Percentiles rank a stretch among this genome's conserved stretches.
phyloP scores from a whole-genome alignment of 192 early-diverging fungal genomes.

The Coemansia sp. region DNA sequence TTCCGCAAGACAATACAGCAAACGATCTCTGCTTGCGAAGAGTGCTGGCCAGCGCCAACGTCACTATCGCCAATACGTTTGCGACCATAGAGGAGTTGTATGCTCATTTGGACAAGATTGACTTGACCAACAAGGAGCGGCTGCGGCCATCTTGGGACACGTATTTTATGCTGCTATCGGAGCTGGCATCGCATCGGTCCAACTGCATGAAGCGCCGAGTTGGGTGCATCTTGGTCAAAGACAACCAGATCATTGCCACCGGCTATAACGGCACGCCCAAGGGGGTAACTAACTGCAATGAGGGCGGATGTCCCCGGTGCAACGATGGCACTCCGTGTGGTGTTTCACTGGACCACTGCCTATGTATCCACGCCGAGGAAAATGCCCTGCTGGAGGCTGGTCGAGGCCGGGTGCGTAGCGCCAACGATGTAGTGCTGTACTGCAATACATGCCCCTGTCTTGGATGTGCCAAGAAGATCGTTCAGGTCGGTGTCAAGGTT shows the following conservation, averaged over 20 bases:
- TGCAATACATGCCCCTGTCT: slow-evolving; percentile 91
- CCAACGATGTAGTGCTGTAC: slow-evolving; percentile 67
- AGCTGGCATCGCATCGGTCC: slow-evolving; percentile 81
- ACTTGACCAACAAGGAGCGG: slow-evolving; percentile 70
- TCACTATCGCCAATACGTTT: slow-evolving; percentile 65
- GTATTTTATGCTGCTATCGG: slow-evolving; percentile 94
- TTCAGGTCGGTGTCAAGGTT: slow-evolving; percentile 87
- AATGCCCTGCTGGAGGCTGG: slow-evolving; percentile 98
- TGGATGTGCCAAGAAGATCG: slow-evolving; percentile 95
- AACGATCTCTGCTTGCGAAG: slow-evolving; percentile 33
- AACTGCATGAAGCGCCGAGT: slow-evolving; percentile 99
- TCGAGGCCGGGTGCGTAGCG: slow-evolving; percentile 76
- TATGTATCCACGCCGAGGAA: slow-evolving; percentile 98
- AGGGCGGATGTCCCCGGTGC: slow-evolving; percentile 91
- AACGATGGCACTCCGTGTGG: slow-evolving; percentile 84
- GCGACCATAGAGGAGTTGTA: slow-evolving; percentile 34
- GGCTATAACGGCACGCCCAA: slow-evolving; percentile 99
- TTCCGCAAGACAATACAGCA: slow-evolving; percentile 14
- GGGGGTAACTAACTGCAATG: slow-evolving; percentile 88
- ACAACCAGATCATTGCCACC: slow-evolving; percentile 87
- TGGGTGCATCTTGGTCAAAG: slow-evolving; percentile 88
- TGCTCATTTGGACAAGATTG: slow-evolving; percentile 47
- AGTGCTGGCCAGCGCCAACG: slow-evolving; percentile 53
- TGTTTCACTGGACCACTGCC: slow-evolving; percentile 74
- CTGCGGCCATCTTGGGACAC: slow-evolving; percentile 93